Conservation (phyloP, 371 early-diverging fungal genomes). For the Rhizopus arrhizus region DNA sequence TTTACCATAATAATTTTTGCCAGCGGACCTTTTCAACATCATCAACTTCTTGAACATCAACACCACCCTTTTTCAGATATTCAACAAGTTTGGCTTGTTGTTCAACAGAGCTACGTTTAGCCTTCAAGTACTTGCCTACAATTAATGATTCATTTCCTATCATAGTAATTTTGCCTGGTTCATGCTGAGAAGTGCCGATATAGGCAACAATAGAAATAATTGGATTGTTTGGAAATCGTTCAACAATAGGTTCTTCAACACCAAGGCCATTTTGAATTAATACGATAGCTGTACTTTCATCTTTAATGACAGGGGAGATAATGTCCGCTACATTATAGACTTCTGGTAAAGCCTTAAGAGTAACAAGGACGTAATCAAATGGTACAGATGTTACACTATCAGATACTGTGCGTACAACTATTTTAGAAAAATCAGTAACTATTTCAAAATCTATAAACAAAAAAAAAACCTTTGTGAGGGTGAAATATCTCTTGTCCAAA, state of each 20-base stretch:
- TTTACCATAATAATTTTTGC: conserved; percentile 82
- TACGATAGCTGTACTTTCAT: conserved; percentile 64
- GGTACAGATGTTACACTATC: conserved; percentile 46
- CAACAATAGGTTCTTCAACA: conserved; percentile 68
- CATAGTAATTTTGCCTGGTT: conserved; percentile 62
- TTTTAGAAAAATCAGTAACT: too few relatives aligned
- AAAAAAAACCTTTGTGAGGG: conserved; percentile 57
- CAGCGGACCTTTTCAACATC: conserved; percentile 76
- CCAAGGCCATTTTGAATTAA: conserved; percentile 88
- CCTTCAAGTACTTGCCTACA: conserved; percentile 34
- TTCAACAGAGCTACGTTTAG: conserved; percentile 29
- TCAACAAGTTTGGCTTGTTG: conserved; percentile 38
- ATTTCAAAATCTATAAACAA: background rate
- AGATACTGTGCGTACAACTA: conserved; percentile 56
- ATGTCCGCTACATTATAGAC: conserved; percentile 62
- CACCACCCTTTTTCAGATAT: conserved; percentile 56
- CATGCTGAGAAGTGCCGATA: conserved; percentile 70
- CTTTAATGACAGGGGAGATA: conserved; percentile 62
- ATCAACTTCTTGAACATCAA: conserved; percentile 48
- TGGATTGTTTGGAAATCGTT: conserved; percentile 68
- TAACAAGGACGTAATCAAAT: conserved; percentile 76
- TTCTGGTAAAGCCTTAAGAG: conserved; percentile 77
- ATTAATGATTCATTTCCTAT: conserved; percentile 39
- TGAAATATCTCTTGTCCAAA: conserved; percentile 66
- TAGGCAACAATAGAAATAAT: conserved; percentile 76